These are phyloP conservation scores for Pseudopyricularia javanii DNA, from an alignment of 2,329 filamentous ascomycete genomes.

Conservation along the genomic window DNA sequence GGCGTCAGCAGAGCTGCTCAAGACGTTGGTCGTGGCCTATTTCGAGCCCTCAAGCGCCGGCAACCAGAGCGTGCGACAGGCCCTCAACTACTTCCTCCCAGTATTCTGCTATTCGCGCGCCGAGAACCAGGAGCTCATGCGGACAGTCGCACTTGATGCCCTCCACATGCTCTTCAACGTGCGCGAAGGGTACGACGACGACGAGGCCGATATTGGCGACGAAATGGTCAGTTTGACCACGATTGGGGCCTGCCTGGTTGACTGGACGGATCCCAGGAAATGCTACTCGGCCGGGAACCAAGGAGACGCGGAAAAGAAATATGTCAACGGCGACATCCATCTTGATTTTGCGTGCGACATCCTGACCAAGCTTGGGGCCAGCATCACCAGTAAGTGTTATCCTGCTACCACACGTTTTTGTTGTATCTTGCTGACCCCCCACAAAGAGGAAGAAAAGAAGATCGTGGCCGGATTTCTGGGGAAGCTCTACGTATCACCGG, in stretches of 20 bases:
- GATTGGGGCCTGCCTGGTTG: conserved; percentile 72
- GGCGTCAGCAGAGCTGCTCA: conserved; percentile 62
- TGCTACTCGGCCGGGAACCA: conserved; percentile 38
- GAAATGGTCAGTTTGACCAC: conserved; percentile 68
- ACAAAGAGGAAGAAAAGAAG: conserved; percentile 73
- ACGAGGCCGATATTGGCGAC: conserved; percentile 61
- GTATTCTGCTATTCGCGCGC: conserved; percentile 82
- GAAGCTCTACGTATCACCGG: conserved; percentile 68
- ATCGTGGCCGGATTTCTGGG: conserved; percentile 63
- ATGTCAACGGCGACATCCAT: conserved; percentile 66
- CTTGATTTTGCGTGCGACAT: conserved; percentile 67
- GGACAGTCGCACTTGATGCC: conserved; percentile 57
- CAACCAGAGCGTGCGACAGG: conserved; percentile 76
- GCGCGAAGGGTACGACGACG: conserved; percentile 59
- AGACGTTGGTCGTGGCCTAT: conserved; percentile 72
- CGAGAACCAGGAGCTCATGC: conserved; percentile 77
- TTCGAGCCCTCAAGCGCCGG: conserved; percentile 73
- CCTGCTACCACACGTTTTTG: background rate
- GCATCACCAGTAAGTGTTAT: conserved; percentile 50
- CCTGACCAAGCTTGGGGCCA: conserved; percentile 58
- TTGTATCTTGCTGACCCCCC: conserved; percentile 13
- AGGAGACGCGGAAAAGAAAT: conserved; percentile 46
- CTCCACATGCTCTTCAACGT: conserved; percentile 64
- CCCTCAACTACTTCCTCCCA: conserved; percentile 84
- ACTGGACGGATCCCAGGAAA: conserved; percentile 92